phyloP scores from a whole-genome alignment of 305 asterid genomes.

The Solanum chacoense region DNA sequence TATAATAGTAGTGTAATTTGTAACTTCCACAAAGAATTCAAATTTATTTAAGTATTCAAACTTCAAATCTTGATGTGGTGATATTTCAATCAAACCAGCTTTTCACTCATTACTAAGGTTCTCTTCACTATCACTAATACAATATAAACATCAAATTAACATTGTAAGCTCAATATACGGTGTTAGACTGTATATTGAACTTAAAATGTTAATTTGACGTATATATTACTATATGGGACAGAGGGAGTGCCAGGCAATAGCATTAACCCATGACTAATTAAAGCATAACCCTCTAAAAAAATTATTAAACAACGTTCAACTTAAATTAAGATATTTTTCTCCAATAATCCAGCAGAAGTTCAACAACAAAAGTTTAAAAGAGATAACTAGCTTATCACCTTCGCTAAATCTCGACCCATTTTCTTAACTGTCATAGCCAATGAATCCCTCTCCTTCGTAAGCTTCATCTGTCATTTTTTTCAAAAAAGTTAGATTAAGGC shows the following conservation, averaged over 20 bases:
- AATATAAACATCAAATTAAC: background rate
- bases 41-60: background rate
- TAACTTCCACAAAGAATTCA: background rate
- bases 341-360: background rate
- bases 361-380: background rate
- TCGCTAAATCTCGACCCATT: constrained; percentile 78
- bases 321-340: too few relatives aligned
- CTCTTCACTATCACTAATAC: background rate
- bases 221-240: background rate
- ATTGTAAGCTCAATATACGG: background rate
- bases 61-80: background rate
- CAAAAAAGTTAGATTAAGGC: background rate
- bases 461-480: constrained; percentile 43
- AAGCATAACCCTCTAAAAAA: background rate
- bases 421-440: constrained; percentile 51
- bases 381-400: constrained; percentile 29
- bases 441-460: constrained; percentile 67
- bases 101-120: background rate
- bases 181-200: background rate
- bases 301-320: too few relatives aligned
- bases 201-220: background rate
- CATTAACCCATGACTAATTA: background rate
- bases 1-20: background rate
- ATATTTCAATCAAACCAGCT: background rate
- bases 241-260: background rate